These are phyloP conservation scores for Fraxinus platypoda DNA, from an alignment of 305 asterid species.

Conservation along the genomic window DNA sequence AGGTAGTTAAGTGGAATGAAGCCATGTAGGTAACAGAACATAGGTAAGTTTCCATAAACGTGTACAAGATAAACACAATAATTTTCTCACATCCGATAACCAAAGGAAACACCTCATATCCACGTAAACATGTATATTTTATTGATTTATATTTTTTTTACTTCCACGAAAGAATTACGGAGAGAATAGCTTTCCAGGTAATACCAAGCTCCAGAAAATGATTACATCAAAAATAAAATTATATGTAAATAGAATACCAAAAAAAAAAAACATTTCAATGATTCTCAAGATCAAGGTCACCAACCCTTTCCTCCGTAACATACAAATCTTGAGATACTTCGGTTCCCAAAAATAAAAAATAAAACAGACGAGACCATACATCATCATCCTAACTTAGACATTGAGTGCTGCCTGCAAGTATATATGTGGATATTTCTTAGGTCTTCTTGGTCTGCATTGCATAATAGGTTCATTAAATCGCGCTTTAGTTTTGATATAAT, in stretches of 20 bases:
- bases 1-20: conserved; percentile 40
- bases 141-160: not conserved
- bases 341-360: not conserved
- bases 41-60: not conserved
- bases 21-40: conserved; percentile 10
- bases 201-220: not conserved
- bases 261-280: not conserved
- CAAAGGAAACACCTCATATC: not conserved
- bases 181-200: not conserved
- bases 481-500: not conserved
- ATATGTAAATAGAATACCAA: not conserved
- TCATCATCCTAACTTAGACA: not conserved
- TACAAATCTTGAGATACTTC: not conserved
- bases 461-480: not conserved
- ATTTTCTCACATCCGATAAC: not conserved
- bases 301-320: not conserved
- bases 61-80: not conserved
- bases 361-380: not conserved
- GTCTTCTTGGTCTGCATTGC: not conserved
- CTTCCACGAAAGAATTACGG: not conserved
- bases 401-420: not conserved
- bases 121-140: not conserved
- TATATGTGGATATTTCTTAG: not conserved
- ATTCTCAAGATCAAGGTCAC: not conserved
- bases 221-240: not conserved